Percentiles rank a stretch among this genome's conserved stretches.
These are phyloP conservation scores for Lentinus brumalis DNA, from an alignment of 768 basidiomycete species.

Conservation along the genomic window DNA sequence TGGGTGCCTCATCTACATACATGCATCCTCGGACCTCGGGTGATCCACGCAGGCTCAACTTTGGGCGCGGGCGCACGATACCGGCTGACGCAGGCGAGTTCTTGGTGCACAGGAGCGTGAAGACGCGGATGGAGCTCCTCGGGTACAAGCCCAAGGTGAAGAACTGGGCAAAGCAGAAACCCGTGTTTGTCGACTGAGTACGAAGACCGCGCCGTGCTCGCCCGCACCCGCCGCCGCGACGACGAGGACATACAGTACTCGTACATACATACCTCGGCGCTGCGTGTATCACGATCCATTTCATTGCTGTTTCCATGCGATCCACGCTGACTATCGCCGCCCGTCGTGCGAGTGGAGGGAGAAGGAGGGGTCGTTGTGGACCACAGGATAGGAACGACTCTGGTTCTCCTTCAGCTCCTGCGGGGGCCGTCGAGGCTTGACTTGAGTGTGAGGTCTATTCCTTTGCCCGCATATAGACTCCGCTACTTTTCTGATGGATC, in stretches of 20 bases:
- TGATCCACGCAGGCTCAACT: slow-evolving; percentile 20
- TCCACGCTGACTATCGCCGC: neutral
- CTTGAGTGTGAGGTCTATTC: neutral
- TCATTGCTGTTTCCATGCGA: neutral
- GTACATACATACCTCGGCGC: slow-evolving; percentile 58
- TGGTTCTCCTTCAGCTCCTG: neutral
- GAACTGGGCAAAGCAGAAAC: slow-evolving; percentile 8
- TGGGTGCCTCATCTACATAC: slow-evolving; percentile 6
- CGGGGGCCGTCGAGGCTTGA: neutral
- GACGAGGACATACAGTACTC: slow-evolving; percentile 61
- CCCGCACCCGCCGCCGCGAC: slow-evolving; percentile 67
- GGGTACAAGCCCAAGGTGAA: slow-evolving; percentile 34
- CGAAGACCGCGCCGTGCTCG: neutral
- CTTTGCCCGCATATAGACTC: neutral
- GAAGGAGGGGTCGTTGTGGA: slow-evolving; percentile 37
- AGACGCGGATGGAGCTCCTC: slow-evolving; percentile 27
- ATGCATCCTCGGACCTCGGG: no score
- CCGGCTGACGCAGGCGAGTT: slow-evolving; percentile 15
- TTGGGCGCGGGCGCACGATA: slow-evolving; percentile 22
- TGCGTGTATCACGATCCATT: slow-evolving; percentile 62
- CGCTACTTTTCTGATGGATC: no score
- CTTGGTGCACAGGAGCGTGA: slow-evolving; percentile 31
- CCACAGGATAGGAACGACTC: neutral
- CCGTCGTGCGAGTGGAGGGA: slow-evolving; percentile 76
- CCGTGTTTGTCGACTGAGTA: slow-evolving; percentile 16